These are phyloP conservation scores for Juglanconis oblonga DNA, from an alignment of 2,329 filamentous ascomycete species.

Conservation along the genomic window DNA sequence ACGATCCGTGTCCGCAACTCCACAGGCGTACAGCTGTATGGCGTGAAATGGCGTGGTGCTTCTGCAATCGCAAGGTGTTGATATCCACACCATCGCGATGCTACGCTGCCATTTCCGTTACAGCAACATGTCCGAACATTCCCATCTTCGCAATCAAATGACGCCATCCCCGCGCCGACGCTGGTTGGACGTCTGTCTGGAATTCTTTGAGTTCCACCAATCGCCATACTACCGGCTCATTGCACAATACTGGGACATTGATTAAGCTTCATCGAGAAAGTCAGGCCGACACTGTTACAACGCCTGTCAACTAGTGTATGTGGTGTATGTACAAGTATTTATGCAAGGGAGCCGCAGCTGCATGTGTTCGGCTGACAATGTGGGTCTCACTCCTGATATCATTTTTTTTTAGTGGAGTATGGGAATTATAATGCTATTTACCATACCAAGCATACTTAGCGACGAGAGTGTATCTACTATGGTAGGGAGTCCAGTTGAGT, in stretches of 20 bases:
- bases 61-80: not conserved
- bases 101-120: not conserved
- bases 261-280: not conserved
- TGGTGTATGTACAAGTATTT: too few relatives aligned
- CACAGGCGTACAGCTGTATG: not conserved
- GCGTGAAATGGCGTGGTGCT: not conserved
- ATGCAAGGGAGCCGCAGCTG: too few relatives aligned
- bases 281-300: too few relatives aligned
- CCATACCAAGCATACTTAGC: too few relatives aligned
- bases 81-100: not conserved
- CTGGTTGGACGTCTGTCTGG: slow-evolving; percentile 1
- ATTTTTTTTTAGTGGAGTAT: too few relatives aligned
- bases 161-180: slow-evolving; percentile 4
- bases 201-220: slow-evolving; percentile 1
- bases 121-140: not conserved
- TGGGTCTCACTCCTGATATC: too few relatives aligned
- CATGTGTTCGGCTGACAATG: too few relatives aligned
- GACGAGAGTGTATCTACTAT: too few relatives aligned
- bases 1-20: not conserved
- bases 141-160: slow-evolving; percentile 2
- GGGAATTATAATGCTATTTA: too few relatives aligned
- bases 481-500: too few relatives aligned
- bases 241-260: slow-evolving; percentile 1
- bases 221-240: slow-evolving; percentile 1
- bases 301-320: too few relatives aligned